Evolutionary conservation across 139 green algal species (phyloP), one percentile per base, ranked within the genome.

Genomic region (Ettlia oleoabundans): DNA sequence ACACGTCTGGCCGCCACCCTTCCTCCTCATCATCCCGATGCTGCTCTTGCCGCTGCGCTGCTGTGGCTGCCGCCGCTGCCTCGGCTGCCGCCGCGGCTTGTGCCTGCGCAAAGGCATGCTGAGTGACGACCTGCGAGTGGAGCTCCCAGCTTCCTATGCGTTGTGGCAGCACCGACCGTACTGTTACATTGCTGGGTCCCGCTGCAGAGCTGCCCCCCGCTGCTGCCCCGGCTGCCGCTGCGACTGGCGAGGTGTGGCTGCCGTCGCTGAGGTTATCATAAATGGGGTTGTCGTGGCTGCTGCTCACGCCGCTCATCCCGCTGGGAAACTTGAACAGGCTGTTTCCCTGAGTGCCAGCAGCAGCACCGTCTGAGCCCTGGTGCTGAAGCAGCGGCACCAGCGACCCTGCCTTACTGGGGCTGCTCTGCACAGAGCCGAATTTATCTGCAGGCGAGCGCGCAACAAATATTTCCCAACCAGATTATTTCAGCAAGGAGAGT

Each of bases 211-310:
- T 10, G 13, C 47, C 47, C 13, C 13, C 47, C 10, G 47, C 55
- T 9, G 70, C 30, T 38, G 30, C 43, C 42, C 28, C 33, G 26
- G 73, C 53, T 28, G 53, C 73, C 35, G 32, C 35, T 30, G 35
- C 38, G n/a, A n/a, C 62, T n/a, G 3, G 28, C 73, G 35, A 40
- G 47, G 47, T 24, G 10, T 15, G 13, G 47, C 47, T 28, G 32
- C 10, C 28, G 7, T 38, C 32, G n/a, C 47, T 52, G 26, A 13
- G 28, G 9, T 41, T 21, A 3, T 81, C 75, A 61, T 62, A 81
- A 55, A 72, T 53, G 3, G 78, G 78, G 51, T 83, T 83, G 65
- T 83, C 78, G 32, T 76, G 63, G 64, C 43, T 75, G 43, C 55
- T 75, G 43, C 55, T 75, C 4, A 83, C 66, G 15, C 24, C 78